A percentile compares a stretch with the other conserved stretches of the same genome.
Conservation (phyloP, 208 protist genomes). For the Novymonas esmeraldas region DNA sequence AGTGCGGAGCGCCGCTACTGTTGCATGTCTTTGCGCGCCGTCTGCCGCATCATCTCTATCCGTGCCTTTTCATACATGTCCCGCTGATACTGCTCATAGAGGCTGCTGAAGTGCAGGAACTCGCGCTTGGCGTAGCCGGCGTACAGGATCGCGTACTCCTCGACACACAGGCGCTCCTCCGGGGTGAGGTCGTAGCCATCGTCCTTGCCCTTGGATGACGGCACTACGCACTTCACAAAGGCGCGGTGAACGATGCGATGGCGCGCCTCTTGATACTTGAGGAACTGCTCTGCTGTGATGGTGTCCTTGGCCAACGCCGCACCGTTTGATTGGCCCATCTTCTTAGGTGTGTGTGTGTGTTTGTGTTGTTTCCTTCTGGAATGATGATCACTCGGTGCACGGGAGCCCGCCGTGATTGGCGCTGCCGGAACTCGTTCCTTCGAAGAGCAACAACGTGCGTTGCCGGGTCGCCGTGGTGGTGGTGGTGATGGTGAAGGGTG, state of each 20-base stretch:
- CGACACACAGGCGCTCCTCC: conserved; percentile 77
- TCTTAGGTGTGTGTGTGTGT: conserved; percentile 2
- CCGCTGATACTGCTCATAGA: conserved; percentile 80
- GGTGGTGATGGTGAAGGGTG: no score
- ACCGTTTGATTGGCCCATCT: conserved; percentile 76
- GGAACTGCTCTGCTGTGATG: conserved; percentile 71
- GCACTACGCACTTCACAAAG: conserved; percentile 82
- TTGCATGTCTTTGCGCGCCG: conserved; percentile 67
- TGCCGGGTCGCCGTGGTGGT: no score
- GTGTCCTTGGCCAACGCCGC: conserved; percentile 65
- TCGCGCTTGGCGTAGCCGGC: conserved; percentile 59
- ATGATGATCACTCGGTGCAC: no score
- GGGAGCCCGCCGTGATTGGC: no score
- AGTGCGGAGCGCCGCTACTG: conserved; percentile 28
- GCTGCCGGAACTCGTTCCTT: no score
- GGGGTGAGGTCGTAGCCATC: conserved; percentile 49
- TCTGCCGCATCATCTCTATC: conserved; percentile 62
- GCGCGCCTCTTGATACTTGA: conserved; percentile 58
- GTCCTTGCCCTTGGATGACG: conserved; percentile 44
- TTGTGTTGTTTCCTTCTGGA: background rate
- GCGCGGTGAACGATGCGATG: conserved; percentile 62
- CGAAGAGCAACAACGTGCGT: no score
- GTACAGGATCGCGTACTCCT: conserved; percentile 86
- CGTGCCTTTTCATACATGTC: conserved; percentile 70
- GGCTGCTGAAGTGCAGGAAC: conserved; percentile 63